A percentile compares a stretch with the other conserved stretches of the same genome.
These are phyloP conservation scores for Thraustochytrium sp. DNA, from an alignment of 352 stramenopile species.

Conservation along the genomic window DNA sequence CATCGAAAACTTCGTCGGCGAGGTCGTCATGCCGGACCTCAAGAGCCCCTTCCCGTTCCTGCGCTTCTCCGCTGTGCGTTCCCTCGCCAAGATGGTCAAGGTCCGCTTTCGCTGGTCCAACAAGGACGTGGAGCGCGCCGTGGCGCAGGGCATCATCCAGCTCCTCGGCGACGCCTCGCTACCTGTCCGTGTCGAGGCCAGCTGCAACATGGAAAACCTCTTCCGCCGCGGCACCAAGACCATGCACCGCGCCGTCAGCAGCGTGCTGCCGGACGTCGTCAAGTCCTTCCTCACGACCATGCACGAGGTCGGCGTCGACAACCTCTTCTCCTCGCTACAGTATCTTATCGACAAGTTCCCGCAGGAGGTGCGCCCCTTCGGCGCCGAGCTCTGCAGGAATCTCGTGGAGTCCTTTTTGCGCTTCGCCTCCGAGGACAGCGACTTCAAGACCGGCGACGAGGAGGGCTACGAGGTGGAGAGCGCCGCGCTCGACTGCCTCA, in stretches of 20 bases:
- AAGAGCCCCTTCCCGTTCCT: slow-evolving; percentile 16
- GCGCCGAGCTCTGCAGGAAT: not conserved
- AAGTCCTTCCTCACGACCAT: not conserved
- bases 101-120: not conserved
- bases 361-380: not conserved
- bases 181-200: not conserved
- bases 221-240: not conserved
- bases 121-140: not conserved
- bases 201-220: not conserved
- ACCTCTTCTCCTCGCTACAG: not conserved
- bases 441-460: not conserved
- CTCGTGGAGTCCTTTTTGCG: slow-evolving; percentile 2
- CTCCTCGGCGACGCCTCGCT: not conserved
- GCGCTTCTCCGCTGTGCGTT: not conserved
- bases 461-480: not conserved
- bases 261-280: not conserved
- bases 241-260: not conserved
- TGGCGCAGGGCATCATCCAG: not conserved
- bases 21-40: slow-evolving; percentile 14
- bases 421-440: slow-evolving; percentile 6
- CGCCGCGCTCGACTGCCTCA: not conserved
- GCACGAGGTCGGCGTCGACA: not conserved
- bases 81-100: not conserved
- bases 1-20: not conserved
- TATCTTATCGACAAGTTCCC: slow-evolving; percentile 24